Evolutionary conservation across 2,329 filamentous ascomycete species (phyloP), one percentile per base, ranked within the genome.

Genomic region (Trichoderma breve): DNA sequence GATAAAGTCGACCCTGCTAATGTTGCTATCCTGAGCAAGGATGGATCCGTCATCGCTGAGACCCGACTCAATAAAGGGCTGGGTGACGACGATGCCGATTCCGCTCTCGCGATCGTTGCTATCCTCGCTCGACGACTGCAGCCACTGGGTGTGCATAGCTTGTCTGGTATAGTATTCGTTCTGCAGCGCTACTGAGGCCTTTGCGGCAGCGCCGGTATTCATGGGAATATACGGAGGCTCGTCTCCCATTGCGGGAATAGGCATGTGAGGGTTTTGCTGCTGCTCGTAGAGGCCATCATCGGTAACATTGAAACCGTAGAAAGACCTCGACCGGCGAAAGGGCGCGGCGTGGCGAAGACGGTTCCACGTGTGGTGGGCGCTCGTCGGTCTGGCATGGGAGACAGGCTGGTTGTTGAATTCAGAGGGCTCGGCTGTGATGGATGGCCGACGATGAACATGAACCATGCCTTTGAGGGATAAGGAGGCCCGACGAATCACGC

Each of bases 41-140:
- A 77, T 73, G 26, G 76, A 74, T n/a, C 78, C 79, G 6, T 75
- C 76, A 14, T 83, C 80, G 26, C 77, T 78, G 1, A 81, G 77
- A 18, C 84, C 82, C 4, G 79, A 79, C 30, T 82, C 82, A 1
- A 79, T 74, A 4, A 82, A 82, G 21, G 83, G 80, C 21, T 83
- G 79, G 1, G 86, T 85, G 3, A 90, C 80, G 1, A 85, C 83
- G 64, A 91, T 91, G 36, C 88, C 89, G 67, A 91, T 90, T 24
- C 89, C 89, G 75, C 90, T 91, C 80, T 91, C 89, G 30, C 85
- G 83, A 74, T 91, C 89, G 74, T 86, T 88, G 62, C 81, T 82
- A 21, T 86, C 85, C 3, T 88, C 85, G 36, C 78, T 79, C 2
- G 77, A 76, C 24, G 78, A 75, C 9, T 82, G 78, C 8, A 88